These are phyloP conservation scores for Curvularia eragrostidis DNA, from an alignment of 2,329 filamentous ascomycete genomes.

Conservation along the genomic window DNA sequence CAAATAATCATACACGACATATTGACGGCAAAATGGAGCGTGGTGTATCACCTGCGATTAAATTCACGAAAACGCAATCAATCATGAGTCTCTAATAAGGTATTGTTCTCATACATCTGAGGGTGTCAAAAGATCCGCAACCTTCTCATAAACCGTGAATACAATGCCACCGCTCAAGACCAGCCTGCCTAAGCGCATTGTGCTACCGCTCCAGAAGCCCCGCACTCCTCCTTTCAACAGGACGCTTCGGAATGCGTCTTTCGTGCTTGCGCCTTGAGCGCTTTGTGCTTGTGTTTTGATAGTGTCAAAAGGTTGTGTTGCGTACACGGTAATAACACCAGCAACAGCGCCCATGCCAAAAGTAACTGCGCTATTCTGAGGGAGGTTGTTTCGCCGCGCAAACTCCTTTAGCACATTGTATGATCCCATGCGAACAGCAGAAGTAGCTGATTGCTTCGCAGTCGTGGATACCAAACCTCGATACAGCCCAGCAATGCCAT, in stretches of 20 bases:
- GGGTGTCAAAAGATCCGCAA: conserved; percentile 20
- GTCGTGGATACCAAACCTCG: conserved; percentile 56
- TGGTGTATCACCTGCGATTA: neutral
- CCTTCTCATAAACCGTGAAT: conserved; percentile 44
- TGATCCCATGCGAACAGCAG: conserved; percentile 57
- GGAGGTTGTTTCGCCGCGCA: conserved; percentile 24
- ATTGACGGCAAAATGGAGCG: neutral
- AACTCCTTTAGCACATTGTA: conserved; percentile 58
- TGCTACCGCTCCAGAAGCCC: conserved; percentile 43
- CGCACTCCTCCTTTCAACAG: conserved; percentile 31
- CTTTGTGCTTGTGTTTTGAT: conserved; percentile 52
- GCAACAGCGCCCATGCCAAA: conserved; percentile 41
- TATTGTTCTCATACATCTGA: neutral
- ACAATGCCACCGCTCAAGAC: conserved; percentile 43
- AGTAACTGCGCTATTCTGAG: conserved; percentile 31
- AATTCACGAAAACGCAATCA: neutral
- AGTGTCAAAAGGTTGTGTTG: conserved; percentile 55
- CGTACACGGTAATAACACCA: conserved; percentile 49
- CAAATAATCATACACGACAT: neutral
- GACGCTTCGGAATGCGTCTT: conserved; percentile 33
- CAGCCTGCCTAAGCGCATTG: conserved; percentile 38
- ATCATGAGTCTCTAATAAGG: neutral
- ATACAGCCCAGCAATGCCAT: conserved; percentile 55
- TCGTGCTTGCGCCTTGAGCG: conserved; percentile 33
- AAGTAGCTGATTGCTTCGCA: conserved; percentile 58